Conservation (phyloP, 192 early-diverging fungal genomes). For the Backusella morwellensis region DNA sequence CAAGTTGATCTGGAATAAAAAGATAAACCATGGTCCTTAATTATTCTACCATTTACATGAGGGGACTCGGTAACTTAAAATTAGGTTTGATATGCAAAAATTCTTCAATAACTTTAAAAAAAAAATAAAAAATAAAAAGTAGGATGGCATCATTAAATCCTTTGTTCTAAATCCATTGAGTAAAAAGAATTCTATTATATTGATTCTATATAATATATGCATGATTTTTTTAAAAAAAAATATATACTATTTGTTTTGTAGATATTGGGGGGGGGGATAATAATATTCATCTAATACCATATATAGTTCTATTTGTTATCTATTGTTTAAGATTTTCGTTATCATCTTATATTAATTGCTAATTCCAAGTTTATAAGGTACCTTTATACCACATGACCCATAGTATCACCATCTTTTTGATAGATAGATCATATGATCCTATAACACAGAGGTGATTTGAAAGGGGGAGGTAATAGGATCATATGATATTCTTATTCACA, state of each 20-base stretch:
- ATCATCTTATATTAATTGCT: background rate
- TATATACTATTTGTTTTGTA: too few relatives aligned
- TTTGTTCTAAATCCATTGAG: background rate
- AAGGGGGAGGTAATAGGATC: background rate
- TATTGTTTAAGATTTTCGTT: too few relatives aligned
- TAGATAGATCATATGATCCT: too few relatives aligned
- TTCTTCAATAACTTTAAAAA: too few relatives aligned
- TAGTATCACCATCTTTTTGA: background rate
- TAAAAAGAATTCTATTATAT: background rate
- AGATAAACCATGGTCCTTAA: too few relatives aligned
- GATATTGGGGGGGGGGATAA: too few relatives aligned
- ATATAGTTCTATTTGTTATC: background rate
- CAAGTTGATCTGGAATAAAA: background rate
- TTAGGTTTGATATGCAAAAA: background rate
- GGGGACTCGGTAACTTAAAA: background rate
- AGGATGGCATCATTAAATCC: background rate
- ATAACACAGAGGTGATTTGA: background rate
- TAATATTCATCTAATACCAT: background rate
- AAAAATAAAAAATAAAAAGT: background rate
- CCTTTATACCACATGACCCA: background rate
- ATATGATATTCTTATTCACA: background rate
- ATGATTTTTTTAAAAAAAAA: too few relatives aligned
- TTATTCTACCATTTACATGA: background rate
- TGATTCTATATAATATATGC: background rate
- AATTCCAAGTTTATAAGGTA: background rate